These are phyloP conservation scores for Beauveria sp. DNA, from an alignment of 2,329 filamentous ascomycete genomes.

Conservation along the genomic window DNA sequence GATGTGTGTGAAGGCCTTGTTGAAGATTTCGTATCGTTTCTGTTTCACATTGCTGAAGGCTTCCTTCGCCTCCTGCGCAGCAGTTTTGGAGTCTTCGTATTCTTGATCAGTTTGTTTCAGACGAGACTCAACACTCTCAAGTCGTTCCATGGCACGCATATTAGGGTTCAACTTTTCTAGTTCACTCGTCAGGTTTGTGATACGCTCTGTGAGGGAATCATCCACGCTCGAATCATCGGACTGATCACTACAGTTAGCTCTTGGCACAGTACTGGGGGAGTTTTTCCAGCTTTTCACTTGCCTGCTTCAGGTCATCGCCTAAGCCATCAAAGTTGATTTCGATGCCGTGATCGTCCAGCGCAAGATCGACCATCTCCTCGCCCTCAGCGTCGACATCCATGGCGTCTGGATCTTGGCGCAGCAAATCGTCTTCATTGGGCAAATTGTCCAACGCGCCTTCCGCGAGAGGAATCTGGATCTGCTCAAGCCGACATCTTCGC, in stretches of 20 bases:
- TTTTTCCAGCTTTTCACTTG: slow-evolving; percentile 33
- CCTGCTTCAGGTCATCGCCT: slow-evolving; percentile 73
- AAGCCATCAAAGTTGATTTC: slow-evolving; percentile 77
- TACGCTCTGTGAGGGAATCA: slow-evolving; percentile 68
- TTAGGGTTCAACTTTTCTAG: slow-evolving; percentile 95
- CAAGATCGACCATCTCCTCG: slow-evolving; percentile 51
- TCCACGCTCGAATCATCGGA: slow-evolving; percentile 65
- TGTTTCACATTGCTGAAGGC: slow-evolving; percentile 76
- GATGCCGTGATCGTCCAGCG: slow-evolving; percentile 85
- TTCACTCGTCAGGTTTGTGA: slow-evolving; percentile 65
- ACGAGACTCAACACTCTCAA: slow-evolving; percentile 77
- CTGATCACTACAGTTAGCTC: slow-evolving; percentile 36
- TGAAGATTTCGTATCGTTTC: slow-evolving; percentile 83
- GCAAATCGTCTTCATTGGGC: slow-evolving; percentile 76
- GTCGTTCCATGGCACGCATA: slow-evolving; percentile 87
- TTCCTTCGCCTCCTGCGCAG: slow-evolving; percentile 69
- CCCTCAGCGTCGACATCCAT: slow-evolving; percentile 83
- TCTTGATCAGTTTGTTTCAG: slow-evolving; percentile 81
- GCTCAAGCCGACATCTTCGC: slow-evolving; percentile 85
- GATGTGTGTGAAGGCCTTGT: slow-evolving; percentile 91
- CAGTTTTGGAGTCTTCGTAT: slow-evolving; percentile 74
- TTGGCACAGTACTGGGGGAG: neutral
- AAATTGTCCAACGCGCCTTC: slow-evolving; percentile 74
- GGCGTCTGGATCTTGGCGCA: slow-evolving; percentile 71
- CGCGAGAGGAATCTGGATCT: slow-evolving; percentile 75